These are phyloP conservation scores for Aquilaria agallochum DNA, from an alignment of 441 rosid genomes.

Conservation along the genomic window DNA sequence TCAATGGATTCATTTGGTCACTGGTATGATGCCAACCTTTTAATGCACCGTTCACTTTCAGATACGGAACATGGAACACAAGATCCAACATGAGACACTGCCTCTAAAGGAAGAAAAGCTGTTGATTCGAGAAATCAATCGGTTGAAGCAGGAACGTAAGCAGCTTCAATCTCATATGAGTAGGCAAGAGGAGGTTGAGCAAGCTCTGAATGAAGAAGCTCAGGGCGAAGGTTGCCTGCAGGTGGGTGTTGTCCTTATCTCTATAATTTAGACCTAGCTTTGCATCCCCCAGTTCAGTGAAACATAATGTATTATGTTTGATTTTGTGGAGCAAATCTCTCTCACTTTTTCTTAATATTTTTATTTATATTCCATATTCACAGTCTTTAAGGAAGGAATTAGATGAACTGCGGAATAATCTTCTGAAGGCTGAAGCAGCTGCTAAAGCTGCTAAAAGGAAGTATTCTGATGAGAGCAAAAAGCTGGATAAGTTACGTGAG, in stretches of 20 bases:
- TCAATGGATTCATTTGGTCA: background rate
- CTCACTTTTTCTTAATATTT: slow-evolving; percentile 10
- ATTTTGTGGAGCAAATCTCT: background rate
- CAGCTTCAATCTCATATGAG: slow-evolving; percentile 52
- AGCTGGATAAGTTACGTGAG: slow-evolving; percentile 35
- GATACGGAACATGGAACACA: slow-evolving; percentile 69
- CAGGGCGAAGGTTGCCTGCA: slow-evolving; percentile 63
- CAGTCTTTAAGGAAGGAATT: slow-evolving; percentile 72
- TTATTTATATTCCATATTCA: slow-evolving; percentile 15
- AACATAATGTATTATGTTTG: background rate
- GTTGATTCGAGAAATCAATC: slow-evolving; percentile 67
- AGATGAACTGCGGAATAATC: slow-evolving; percentile 48
- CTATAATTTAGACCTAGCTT: background rate
- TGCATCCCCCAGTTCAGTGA: too few species aligned
- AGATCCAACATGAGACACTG: slow-evolving; percentile 72
- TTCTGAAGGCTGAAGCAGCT: slow-evolving; percentile 51
- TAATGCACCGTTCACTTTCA: slow-evolving; percentile 21
- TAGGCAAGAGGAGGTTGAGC: slow-evolving; percentile 54
- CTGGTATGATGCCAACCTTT: slow-evolving; percentile 13
- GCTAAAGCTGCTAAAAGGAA: slow-evolving; percentile 53
- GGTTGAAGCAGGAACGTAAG: slow-evolving; percentile 55
- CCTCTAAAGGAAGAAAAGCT: slow-evolving; percentile 78
- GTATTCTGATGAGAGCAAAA: slow-evolving; percentile 41
- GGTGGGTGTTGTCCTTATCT: slow-evolving; percentile 29
- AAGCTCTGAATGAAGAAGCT: slow-evolving; percentile 55